These are phyloP conservation scores for Glycyrrhiza uralensis DNA, from an alignment of 306 rosid genomes.

Conservation along the genomic window DNA sequence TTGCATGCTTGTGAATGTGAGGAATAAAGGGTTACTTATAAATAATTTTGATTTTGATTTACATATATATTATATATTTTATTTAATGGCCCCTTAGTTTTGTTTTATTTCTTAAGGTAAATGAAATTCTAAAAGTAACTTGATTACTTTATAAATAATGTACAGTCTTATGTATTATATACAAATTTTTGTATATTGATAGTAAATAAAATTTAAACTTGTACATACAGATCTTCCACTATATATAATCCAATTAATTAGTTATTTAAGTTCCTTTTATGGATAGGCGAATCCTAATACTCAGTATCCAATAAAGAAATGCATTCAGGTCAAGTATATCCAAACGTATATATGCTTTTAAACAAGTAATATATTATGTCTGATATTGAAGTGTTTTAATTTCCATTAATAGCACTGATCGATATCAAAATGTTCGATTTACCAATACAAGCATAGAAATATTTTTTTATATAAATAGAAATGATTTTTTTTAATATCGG, in stretches of 20 bases:
- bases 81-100: not conserved
- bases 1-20: not conserved
- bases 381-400: not conserved
- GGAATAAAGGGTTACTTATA: not conserved
- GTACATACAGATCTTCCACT: no score
- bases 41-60: not conserved
- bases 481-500: no score
- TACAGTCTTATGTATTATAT: not conserved
- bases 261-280: no score
- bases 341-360: no score
- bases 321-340: not conserved
- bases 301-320: not conserved
- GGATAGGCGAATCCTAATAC: no score
- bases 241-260: no score
- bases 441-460: no score
- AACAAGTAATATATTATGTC: no score
- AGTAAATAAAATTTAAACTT: no score
- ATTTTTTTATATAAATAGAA: no score
- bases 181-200: not conserved
- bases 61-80: not conserved
- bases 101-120: not conserved
- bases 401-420: not conserved
- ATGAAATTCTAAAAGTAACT: not conserved
- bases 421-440: no score
- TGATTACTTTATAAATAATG: not conserved